These are phyloP conservation scores for Pseudotsuga menziesii DNA, from an alignment of 75 land plant genomes.

Conservation along the genomic window DNA sequence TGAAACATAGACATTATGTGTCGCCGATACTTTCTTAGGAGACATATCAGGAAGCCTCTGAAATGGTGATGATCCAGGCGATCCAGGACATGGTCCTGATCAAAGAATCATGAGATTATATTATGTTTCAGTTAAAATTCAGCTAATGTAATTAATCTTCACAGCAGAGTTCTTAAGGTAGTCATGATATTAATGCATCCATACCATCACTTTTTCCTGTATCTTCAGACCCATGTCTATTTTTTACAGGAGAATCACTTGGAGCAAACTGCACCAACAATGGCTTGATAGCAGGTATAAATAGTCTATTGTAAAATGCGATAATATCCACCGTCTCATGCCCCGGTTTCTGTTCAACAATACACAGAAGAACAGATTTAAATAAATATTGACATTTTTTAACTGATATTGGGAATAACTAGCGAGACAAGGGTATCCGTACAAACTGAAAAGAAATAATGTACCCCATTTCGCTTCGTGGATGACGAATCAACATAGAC, in stretches of 20 bases:
- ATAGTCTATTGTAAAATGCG: conserved; percentile 86
- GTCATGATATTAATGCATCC: not conserved
- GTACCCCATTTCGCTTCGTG: conserved; percentile 50
- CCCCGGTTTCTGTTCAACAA: conserved; percentile 45
- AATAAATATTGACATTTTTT: not conserved
- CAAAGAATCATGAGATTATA: not conserved
- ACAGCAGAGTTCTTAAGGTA: not conserved
- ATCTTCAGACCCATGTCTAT: conserved; percentile 29
- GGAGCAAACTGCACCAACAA: conserved; percentile 68
- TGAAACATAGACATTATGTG: conserved; percentile 94
- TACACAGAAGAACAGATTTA: not conserved
- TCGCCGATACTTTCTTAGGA: conserved; percentile 94
- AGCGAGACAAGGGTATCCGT: not conserved
- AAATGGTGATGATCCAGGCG: conserved; percentile 68
- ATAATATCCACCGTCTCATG: conserved; percentile 89
- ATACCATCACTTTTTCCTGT: conserved; percentile 43
- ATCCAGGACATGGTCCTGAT: conserved; percentile 69
- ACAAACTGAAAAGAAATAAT: not conserved
- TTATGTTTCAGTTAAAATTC: not conserved
- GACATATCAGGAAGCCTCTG: conserved; percentile 93
- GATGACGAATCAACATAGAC: conserved; percentile 75
- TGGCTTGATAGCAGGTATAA: conserved; percentile 78
- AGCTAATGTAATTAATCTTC: not conserved
- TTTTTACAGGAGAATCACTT: conserved; percentile 23
- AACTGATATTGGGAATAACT: not conserved